Conservation (phyloP, 1,139 yeast species). For the Nakaseomyces uthaithaninus region DNA sequence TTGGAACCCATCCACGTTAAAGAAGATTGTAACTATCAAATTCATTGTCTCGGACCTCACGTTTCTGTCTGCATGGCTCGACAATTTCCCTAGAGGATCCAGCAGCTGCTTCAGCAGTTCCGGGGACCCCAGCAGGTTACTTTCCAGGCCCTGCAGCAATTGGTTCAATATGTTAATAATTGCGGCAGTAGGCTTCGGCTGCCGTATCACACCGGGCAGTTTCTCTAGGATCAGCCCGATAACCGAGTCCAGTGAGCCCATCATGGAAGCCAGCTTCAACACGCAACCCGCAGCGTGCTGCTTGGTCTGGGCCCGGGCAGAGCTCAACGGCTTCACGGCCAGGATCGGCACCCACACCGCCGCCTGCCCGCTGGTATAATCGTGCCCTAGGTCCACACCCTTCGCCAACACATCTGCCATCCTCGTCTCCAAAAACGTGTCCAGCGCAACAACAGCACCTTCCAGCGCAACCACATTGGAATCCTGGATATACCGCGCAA, state of each 20-base stretch:
- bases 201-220: constrained; percentile 29
- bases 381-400: neutral
- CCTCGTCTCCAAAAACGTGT: constrained; percentile 10
- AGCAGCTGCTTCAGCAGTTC: constrained; percentile 16
- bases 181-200: constrained; percentile 77
- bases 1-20: constrained; percentile 57
- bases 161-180: constrained; percentile 34
- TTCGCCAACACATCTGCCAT: constrained; percentile 6
- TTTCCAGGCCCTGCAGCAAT: constrained; percentile 52
- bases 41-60: constrained; percentile 75
- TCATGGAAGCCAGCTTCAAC: constrained; percentile 53
- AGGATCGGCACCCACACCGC: constrained; percentile 46
- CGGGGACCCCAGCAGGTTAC: constrained; percentile 51
- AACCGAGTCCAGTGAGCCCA: constrained; percentile 54
- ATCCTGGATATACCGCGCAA: constrained; percentile 59
- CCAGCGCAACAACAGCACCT: constrained; percentile 50
- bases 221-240: constrained; percentile 49
- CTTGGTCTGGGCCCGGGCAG: constrained; percentile 71
- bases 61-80: constrained; percentile 79
- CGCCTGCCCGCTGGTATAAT: neutral
- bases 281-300: constrained; percentile 56
- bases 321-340: constrained; percentile 65
- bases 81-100: constrained; percentile 50
- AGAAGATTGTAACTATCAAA: constrained; percentile 61
- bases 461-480: constrained; percentile 91